These are phyloP conservation scores for Vanilla planifolia DNA, from an alignment of 106 monocot genomes.

Conservation along the genomic window DNA sequence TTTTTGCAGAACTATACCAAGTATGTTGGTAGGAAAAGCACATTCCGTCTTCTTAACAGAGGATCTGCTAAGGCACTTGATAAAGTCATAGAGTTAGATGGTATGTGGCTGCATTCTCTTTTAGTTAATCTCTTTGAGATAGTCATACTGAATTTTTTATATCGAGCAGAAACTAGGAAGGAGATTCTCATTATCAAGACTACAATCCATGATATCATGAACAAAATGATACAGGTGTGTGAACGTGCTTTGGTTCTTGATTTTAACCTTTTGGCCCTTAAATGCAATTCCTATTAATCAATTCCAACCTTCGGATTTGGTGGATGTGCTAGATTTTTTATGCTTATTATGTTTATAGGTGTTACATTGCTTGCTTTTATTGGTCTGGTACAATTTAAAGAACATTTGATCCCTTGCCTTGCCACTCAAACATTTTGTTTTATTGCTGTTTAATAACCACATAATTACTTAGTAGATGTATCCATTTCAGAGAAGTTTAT, in stretches of 20 bases:
- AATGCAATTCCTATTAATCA: neutral
- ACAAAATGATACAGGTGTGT: constrained; percentile 79
- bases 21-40: constrained; percentile 85
- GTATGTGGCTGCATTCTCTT: constrained; percentile 25
- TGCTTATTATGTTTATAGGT: neutral
- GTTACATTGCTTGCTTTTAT: too few species aligned
- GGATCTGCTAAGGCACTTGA: constrained; percentile 99
- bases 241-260: neutral
- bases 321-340: neutral
- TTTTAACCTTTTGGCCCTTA: neutral
- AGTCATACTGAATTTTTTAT: constrained; percentile 17
- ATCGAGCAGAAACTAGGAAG: constrained; percentile 38
- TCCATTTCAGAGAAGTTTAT: too few species aligned
- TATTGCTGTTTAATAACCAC: too few species aligned
- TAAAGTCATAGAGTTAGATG: constrained; percentile 96
- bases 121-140: constrained; percentile 9
- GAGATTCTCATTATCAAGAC: constrained; percentile 90
- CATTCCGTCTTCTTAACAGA: constrained; percentile 96
- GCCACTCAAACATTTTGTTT: too few species aligned
- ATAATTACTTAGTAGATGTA: too few species aligned
- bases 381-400: too few species aligned
- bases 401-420: too few species aligned
- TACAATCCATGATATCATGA: constrained; percentile 99
- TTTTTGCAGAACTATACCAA: constrained; percentile 71
- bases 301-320: neutral